Evolutionary conservation across 306 rosid genomes (phyloP).

Genomic region (Quercus cerris): DNA sequence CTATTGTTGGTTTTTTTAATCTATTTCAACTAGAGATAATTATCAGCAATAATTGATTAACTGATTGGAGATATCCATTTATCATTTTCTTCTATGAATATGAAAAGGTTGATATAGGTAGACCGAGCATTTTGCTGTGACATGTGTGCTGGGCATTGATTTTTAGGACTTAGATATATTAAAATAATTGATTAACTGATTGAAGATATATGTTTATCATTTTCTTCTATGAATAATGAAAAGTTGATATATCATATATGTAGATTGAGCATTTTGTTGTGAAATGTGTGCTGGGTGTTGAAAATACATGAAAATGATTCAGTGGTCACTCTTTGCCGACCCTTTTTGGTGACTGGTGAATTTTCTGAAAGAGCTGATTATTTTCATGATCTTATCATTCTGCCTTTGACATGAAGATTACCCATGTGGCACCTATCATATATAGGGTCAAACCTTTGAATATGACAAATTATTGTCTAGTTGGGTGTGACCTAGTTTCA

Average conservation of each 20-base stretch:
- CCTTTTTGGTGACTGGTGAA: neutral
- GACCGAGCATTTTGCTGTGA: too few species aligned
- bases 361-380: neutral
- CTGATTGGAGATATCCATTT: constrained; percentile 7
- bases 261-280: neutral
- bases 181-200: constrained; percentile 3
- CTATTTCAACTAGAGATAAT: neutral
- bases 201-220: constrained; percentile 4
- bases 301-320: neutral
- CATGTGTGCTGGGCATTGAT: neutral
- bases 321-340: neutral
- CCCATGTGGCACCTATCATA: neutral
- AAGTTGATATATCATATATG: neutral
- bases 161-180: neutral
- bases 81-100: neutral
- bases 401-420: neutral
- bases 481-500: neutral
- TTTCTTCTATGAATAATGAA: neutral
- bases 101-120: too few species aligned
- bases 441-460: neutral
- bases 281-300: neutral
- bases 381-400: neutral
- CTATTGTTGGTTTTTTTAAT: constrained; percentile 1
- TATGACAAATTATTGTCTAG: neutral
- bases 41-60: neutral